Evolutionary conservation across 1,284 basidiomycete species (phyloP).

Genomic region (Ustilago xerochloae): DNA sequence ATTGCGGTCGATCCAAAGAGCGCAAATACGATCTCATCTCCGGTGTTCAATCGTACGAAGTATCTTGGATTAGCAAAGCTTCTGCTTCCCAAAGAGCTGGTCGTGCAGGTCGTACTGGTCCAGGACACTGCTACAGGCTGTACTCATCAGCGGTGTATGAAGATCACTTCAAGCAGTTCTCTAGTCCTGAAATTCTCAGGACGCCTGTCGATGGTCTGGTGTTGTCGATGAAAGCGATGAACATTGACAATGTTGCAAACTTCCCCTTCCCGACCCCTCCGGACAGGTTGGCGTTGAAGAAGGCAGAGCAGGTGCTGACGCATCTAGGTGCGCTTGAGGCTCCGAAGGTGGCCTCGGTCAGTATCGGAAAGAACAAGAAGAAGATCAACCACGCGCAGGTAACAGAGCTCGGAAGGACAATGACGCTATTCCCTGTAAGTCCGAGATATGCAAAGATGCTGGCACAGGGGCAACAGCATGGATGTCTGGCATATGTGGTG

Average conservation of each 20-base stretch:
- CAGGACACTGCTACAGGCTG: conserved; percentile 81
- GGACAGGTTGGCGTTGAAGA: conserved; percentile 79
- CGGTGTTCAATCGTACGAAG: conserved; percentile 79
- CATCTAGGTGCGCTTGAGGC: conserved; percentile 79
- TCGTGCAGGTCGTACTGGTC: conserved; percentile 81
- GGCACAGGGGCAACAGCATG: conserved; percentile 88
- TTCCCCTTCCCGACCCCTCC: conserved; percentile 99
- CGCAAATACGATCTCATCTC: conserved; percentile 75
- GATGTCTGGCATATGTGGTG: conserved; percentile 90
- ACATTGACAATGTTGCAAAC: conserved; percentile 93
- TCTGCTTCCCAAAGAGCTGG: conserved; percentile 79
- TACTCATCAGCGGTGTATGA: conserved; percentile 85
- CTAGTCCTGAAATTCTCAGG: conserved; percentile 90
- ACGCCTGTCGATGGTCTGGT: conserved; percentile 98
- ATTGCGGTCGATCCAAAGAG: conserved; percentile 84
- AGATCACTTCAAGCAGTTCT: conserved; percentile 87
- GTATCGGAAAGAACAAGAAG: conserved; percentile 69
- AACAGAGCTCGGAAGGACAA: conserved; percentile 86
- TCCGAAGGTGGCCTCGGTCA: conserved; percentile 70
- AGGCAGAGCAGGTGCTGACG: conserved; percentile 83
- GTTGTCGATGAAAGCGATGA: conserved; percentile 99
- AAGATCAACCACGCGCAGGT: conserved; percentile 71
- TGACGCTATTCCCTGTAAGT: conserved; percentile 92
- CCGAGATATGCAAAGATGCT: conserved; percentile 96
- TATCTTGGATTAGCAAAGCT: conserved; percentile 81